A percentile compares a stretch with the other conserved stretches of the same genome.
These are phyloP conservation scores for Colletotrichum sojae DNA, from an alignment of 2,329 filamentous ascomycete species.

Conservation along the genomic window DNA sequence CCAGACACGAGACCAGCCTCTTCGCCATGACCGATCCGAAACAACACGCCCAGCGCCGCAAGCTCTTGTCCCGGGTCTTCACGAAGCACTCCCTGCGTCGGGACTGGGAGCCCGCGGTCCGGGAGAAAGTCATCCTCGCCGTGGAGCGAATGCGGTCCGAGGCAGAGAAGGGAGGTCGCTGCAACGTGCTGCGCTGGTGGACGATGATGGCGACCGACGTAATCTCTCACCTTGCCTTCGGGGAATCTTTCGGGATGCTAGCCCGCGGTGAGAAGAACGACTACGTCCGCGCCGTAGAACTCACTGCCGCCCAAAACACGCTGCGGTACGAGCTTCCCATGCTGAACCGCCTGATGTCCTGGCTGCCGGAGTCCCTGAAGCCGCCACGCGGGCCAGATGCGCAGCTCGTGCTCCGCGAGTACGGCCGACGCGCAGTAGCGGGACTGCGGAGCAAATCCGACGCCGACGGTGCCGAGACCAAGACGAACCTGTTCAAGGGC, in stretches of 20 bases:
- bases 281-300: conserved; percentile 24
- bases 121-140: conserved; percentile 53
- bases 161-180: conserved; percentile 49
- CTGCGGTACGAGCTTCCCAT: conserved; percentile 20
- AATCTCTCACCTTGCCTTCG: conserved; percentile 68
- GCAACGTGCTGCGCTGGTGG: conserved; percentile 68
- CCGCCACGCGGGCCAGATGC: background rate
- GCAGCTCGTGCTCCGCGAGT: conserved; percentile 8
- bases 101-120: conserved; percentile 50
- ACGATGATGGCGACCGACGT: conserved; percentile 68
- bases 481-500: conserved; percentile 16
- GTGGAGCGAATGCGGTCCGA: conserved; percentile 61
- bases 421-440: conserved; percentile 14
- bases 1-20: conserved; percentile 17
- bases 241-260: conserved; percentile 67
- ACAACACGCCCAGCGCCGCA: conserved; percentile 45
- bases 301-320: conserved; percentile 21
- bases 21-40: conserved; percentile 29
- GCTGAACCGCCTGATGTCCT: conserved; percentile 10
- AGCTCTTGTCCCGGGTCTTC: conserved; percentile 57
- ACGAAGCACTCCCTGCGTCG: conserved; percentile 54
- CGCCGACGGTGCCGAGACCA: background rate
- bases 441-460: conserved; percentile 12
- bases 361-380: background rate
- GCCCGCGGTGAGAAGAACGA: conserved; percentile 49